A percentile compares a stretch with the other conserved stretches of the same genome.
Evolutionary conservation across 2,329 filamentous ascomycete species (phyloP).

Genomic region (Zarea fungicola): DNA sequence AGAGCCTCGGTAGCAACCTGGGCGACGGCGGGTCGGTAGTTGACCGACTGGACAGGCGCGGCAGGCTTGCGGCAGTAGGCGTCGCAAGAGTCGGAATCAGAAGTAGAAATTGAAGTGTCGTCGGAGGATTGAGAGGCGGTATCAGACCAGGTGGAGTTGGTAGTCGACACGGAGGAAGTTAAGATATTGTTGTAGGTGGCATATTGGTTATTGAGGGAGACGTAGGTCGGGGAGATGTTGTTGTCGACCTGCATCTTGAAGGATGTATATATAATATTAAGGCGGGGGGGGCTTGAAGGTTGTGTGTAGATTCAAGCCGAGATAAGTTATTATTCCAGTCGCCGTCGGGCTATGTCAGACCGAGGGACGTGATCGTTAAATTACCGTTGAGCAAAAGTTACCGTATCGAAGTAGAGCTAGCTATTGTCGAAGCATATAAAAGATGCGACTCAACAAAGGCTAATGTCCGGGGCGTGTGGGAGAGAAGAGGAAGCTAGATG

Average conservation of each 20-base stretch:
- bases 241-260: slow-evolving; percentile 56
- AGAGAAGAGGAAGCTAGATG: slow-evolving; percentile 39
- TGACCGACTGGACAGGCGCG: slow-evolving; percentile 18
- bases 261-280: slow-evolving; percentile 25
- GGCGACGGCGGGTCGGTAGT: slow-evolving; percentile 19
- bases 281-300: slow-evolving; percentile 23
- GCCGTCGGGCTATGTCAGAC: slow-evolving; percentile 49
- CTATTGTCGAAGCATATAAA: slow-evolving; percentile 35
- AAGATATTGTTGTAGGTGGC: slow-evolving; percentile 64
- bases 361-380: slow-evolving; percentile 37
- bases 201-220: slow-evolving; percentile 41
- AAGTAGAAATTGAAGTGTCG: slow-evolving; percentile 59
- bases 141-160: slow-evolving; percentile 73
- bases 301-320: slow-evolving; percentile 24
- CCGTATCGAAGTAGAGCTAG: slow-evolving; percentile 30
- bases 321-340: slow-evolving; percentile 43
- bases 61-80: slow-evolving; percentile 32
- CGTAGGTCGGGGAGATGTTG: slow-evolving; percentile 48
- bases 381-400: slow-evolving; percentile 27
- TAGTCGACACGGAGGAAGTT: slow-evolving; percentile 70
- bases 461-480: slow-evolving; percentile 34
- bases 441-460: slow-evolving; percentile 32
- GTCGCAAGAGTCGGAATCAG: slow-evolving; percentile 47
- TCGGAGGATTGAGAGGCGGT: slow-evolving; percentile 65
- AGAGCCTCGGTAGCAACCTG: slow-evolving; percentile 37